Conservation (phyloP, 768 basidiomycete genomes). For the Galerina marginata region DNA sequence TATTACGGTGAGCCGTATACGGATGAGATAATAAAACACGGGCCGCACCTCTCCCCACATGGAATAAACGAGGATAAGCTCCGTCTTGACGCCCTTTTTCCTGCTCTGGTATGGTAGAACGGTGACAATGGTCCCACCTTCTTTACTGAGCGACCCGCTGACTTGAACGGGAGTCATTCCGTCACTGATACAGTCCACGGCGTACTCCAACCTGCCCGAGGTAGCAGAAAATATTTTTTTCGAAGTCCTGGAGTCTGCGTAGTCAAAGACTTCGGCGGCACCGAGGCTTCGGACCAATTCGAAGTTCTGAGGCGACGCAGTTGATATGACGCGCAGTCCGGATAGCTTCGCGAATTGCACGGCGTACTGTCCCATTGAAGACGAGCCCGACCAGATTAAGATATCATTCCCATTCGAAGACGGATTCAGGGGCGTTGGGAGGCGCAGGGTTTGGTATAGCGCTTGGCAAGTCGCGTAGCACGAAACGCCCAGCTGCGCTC, state of each 20-base stretch:
- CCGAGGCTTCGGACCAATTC: conserved; percentile 27
- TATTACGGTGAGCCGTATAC: background rate
- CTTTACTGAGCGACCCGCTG: conserved; percentile 23
- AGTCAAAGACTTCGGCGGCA: conserved; percentile 48
- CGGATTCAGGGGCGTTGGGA: conserved; percentile 24
- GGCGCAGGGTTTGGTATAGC: conserved; percentile 22
- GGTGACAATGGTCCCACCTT: conserved; percentile 29
- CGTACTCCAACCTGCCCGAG: conserved; percentile 26
- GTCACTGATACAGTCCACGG: conserved; percentile 34
- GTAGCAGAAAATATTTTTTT: conserved; percentile 32
- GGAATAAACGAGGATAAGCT: conserved; percentile 26
- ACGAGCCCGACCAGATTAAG: conserved; percentile 24
- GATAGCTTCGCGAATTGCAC: conserved; percentile 33
- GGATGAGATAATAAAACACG: background rate
- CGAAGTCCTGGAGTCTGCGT: conserved; percentile 32
- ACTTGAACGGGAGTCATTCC: conserved; percentile 30
- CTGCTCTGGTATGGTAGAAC: conserved; percentile 27
- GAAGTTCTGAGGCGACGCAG: conserved; percentile 38
- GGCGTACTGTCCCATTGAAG: conserved; percentile 18
- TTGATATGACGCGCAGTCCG: conserved; percentile 50
- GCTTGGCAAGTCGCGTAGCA: conserved; percentile 21
- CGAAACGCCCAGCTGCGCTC: conserved; percentile 24
- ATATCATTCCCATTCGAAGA: conserved; percentile 16
- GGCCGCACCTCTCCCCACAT: conserved; percentile 26
- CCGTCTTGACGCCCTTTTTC: conserved; percentile 20